Percentiles rank a stretch among this genome's conserved stretches.
These are phyloP conservation scores for Angophora floribunda DNA, from an alignment of 345 rosid genomes.

Conservation along the genomic window DNA sequence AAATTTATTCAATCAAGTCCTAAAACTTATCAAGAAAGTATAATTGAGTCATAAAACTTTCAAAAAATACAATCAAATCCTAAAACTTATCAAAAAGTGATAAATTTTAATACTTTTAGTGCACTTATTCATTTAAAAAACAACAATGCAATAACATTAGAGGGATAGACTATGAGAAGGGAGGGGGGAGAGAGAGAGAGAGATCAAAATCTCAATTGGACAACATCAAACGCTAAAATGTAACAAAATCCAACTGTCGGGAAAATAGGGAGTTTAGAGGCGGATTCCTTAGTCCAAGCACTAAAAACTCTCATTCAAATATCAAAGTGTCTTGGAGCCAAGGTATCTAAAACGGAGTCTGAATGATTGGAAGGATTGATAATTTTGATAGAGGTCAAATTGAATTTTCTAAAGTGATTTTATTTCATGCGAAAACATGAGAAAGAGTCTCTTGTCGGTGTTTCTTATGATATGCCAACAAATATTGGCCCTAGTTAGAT, in stretches of 20 bases:
- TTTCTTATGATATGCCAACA: not conserved
- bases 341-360: not conserved
- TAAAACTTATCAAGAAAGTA: too few species aligned
- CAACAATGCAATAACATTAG: too few species aligned
- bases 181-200: not conserved
- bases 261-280: not conserved
- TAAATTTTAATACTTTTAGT: too few species aligned
- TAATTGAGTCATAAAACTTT: too few species aligned
- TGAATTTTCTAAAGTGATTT: not conserved
- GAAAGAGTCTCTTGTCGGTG: accelerated
- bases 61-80: too few species aligned
- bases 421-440: accelerated
- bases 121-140: too few species aligned
- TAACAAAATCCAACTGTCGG: not conserved
- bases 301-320: accelerated
- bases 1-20: too few species aligned
- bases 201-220: not conserved
- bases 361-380: not conserved
- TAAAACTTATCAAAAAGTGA: too few species aligned
- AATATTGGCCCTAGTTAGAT: not conserved
- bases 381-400: too few species aligned
- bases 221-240: not conserved
- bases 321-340: not conserved
- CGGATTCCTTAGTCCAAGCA: accelerated
- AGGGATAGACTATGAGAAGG: not conserved